A percentile compares a stretch with the other conserved stretches of the same genome.
Conservation (phyloP, 805 yeast genomes). For the Ogataea philodendri region DNA sequence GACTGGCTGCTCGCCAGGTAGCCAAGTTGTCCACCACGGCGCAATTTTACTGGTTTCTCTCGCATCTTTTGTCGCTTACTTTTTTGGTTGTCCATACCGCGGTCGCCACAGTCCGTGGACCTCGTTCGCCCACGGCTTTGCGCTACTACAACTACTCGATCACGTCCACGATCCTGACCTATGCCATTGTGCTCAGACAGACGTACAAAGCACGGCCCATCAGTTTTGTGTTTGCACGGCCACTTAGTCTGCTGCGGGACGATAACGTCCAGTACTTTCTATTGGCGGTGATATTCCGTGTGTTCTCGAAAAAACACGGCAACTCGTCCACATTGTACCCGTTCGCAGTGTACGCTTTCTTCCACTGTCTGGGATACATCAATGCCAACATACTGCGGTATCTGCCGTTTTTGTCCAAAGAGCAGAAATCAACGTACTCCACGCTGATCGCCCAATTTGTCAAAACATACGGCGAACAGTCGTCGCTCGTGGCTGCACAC, state of each 20-base stretch:
- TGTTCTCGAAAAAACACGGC: constrained; percentile 29
- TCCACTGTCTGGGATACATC: constrained; percentile 62
- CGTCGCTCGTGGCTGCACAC: constrained; percentile 44
- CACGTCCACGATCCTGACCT: constrained; percentile 55
- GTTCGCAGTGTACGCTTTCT: constrained; percentile 59
- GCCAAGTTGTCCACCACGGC: constrained; percentile 38
- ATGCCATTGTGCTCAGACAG: constrained; percentile 61
- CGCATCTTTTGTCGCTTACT: constrained; percentile 51
- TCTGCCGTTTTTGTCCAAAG: constrained; percentile 37
- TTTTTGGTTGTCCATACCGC: constrained; percentile 41
- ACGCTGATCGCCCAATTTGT: constrained; percentile 34
- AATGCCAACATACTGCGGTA: constrained; percentile 54
- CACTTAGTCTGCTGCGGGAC: constrained; percentile 38
- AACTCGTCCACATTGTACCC: constrained; percentile 48
- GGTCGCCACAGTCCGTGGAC: constrained; percentile 41
- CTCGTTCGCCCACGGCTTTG: constrained; percentile 29
- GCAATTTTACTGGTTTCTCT: constrained; percentile 70
- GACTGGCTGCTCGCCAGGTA: constrained; percentile 9
- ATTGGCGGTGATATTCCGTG: constrained; percentile 39
- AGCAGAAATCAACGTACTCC: constrained; percentile 30
- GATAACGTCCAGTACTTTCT: constrained; percentile 66
- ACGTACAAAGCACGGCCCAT: constrained; percentile 44
- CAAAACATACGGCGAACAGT: constrained; percentile 41
- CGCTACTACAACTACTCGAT: constrained; percentile 44
- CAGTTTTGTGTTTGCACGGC: constrained; percentile 29